These are phyloP conservation scores for Penicillium sp. DNA, from an alignment of 2,329 filamentous ascomycete genomes.

Conservation along the genomic window DNA sequence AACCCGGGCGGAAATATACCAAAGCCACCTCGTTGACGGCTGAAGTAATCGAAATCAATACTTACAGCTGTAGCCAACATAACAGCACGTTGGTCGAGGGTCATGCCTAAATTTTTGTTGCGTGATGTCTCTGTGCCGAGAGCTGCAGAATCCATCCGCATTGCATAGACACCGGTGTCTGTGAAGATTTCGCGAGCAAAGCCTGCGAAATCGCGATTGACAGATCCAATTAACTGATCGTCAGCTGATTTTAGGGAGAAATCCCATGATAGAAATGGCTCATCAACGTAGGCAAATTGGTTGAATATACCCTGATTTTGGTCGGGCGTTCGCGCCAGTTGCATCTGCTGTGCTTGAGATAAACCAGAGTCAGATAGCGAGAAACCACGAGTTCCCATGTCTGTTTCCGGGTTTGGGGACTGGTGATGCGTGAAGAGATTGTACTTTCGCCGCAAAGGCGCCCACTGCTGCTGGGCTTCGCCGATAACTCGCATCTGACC, in stretches of 20 bases:
- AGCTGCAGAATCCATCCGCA: conserved; percentile 61
- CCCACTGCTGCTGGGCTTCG: conserved; percentile 63
- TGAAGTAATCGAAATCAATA: conserved; percentile 68
- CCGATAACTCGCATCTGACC: conserved; percentile 62
- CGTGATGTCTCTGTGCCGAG: conserved; percentile 38
- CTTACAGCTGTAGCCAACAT: conserved; percentile 65
- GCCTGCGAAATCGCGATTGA: conserved; percentile 62
- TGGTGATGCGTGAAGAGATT: conserved; percentile 60
- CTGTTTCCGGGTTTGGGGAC: conserved; percentile 36
- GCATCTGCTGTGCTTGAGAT: conserved; percentile 49
- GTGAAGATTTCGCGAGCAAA: conserved; percentile 65
- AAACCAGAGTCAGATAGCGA: conserved; percentile 47
- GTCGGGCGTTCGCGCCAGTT: conserved; percentile 32
- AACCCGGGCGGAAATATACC: conserved; percentile 54
- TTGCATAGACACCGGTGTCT: conserved; percentile 62
- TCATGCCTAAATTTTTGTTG: conserved; percentile 51
- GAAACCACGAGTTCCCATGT: conserved; percentile 40
- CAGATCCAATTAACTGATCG: conserved; percentile 54
- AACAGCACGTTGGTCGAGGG: conserved; percentile 62
- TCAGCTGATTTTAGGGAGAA: conserved; percentile 57
- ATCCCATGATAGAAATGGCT: conserved; percentile 64
- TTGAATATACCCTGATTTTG: conserved; percentile 47
- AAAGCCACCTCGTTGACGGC: conserved; percentile 52
- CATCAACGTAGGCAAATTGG: conserved; percentile 62
- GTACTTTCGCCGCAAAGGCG: conserved; percentile 61